Base-by-base conservation (phyloP, 106 monocot species). In the Alisma plantagoaquatica region DNA sequence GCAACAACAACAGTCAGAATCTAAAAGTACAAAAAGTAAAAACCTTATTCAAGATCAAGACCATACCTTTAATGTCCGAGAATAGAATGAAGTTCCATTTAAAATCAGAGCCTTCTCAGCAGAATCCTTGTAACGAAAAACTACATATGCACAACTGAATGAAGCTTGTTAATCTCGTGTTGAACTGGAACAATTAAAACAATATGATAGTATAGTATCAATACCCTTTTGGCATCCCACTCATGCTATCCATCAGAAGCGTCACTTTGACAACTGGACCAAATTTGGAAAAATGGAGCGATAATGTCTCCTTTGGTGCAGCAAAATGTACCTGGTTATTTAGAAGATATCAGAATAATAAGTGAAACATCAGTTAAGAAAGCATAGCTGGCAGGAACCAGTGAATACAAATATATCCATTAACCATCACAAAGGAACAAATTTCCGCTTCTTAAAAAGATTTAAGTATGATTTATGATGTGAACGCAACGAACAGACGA, bases 251-350 rank as follows among this genome's bases (percentile, higher is more conserved):
- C 14, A 52, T 83, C 33, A 83, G 63, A 21, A 82, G 59, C 28
- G 71, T 31, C 20, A 79, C 73, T 69, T 79, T 83, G 54, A 46
- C 53, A 61, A 92, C 43, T 17, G 54, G 10, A 24, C 92, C 92
- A 63, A 82, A 92, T 47, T 72, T 74, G 24, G 50, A 29, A 46
- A 92, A 92, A 69, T 92, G 79, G 44, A 65, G 58, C 26, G 71
- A 35, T n/a, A 92, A 61, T 24, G 70, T 73, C 71, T 92, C 92
- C 64, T 66, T 86, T 28, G 77, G 30, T 43, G 92, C 86, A 28
- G 73, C 86, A 77, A 79, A 92, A 60, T 92, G 92, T 46, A 92
- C 86, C 92, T 92, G 70, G 41, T n/a, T n/a, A n/a, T n/a, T n/a
- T n/a, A n/a, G n/a, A n/a, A n/a, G n/a, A n/a, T n/a, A n/a, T n/a